These are phyloP conservation scores for Vitis amurensis DNA, from an alignment of 164 flowering plant species.

Conservation along the genomic window DNA sequence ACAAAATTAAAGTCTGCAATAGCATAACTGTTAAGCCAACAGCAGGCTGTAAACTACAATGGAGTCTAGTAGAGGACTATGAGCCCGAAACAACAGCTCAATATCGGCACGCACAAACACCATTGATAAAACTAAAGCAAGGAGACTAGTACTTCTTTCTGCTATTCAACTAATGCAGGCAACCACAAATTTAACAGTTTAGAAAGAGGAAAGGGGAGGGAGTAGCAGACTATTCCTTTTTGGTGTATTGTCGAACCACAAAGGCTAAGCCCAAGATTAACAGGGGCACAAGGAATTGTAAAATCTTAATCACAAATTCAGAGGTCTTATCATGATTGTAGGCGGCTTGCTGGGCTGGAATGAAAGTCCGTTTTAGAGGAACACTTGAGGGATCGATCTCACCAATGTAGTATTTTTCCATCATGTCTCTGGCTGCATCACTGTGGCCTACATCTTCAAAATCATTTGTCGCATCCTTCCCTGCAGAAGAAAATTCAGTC, in stretches of 20 bases:
- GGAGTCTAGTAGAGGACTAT: too few species aligned
- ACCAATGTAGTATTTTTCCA: conserved; percentile 77
- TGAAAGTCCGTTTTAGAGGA: conserved; percentile 45
- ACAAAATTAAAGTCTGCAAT: too few species aligned
- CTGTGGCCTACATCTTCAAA: conserved; percentile 97
- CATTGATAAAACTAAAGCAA: background rate
- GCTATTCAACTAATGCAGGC: conserved; percentile 5
- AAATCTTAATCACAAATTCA: conserved; percentile 64
- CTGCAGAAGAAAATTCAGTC: conserved; percentile 34
- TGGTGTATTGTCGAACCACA: conserved; percentile 67
- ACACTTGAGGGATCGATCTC: conserved; percentile 68
- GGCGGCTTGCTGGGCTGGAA: conserved; percentile 41
- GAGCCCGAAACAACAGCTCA: background rate
- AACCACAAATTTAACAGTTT: background rate
- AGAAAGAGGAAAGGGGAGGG: background rate
- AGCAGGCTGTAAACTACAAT: too few species aligned
- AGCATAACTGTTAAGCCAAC: too few species aligned
- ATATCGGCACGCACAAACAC: background rate
- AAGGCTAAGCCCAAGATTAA: conserved; percentile 82
- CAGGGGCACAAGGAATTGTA: conserved; percentile 83
- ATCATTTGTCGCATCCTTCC: conserved; percentile 90
- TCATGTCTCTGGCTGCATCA: conserved; percentile 70
- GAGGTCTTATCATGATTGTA: conserved; percentile 58
- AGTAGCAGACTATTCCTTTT: conserved; percentile 42
- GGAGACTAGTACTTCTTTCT: background rate